These are phyloP conservation scores for Suillus subluteus DNA, from an alignment of 768 basidiomycete species.

Conservation along the genomic window DNA sequence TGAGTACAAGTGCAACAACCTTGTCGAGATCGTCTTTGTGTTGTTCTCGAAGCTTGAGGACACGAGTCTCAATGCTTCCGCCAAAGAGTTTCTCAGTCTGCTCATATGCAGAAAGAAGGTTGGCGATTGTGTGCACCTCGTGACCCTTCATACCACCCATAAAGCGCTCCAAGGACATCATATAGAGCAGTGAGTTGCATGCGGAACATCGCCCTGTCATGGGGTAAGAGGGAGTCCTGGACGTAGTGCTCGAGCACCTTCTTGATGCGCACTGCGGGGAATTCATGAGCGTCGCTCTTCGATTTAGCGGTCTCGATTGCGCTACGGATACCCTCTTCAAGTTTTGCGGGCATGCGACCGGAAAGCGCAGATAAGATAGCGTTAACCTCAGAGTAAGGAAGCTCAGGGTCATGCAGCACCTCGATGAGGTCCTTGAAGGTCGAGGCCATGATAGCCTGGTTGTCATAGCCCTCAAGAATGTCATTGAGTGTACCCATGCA, in stretches of 20 bases:
- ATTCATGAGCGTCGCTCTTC: conserved; percentile 78
- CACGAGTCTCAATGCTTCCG: conserved; percentile 91
- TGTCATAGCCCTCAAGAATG: conserved; percentile 96
- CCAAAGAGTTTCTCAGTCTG: conserved; percentile 92
- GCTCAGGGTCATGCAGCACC: conserved; percentile 80
- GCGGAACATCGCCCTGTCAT: conserved; percentile 82
- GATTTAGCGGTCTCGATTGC: conserved; percentile 76
- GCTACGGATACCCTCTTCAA: conserved; percentile 84
- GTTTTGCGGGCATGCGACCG: conserved; percentile 89
- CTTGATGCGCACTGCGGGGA: conserved; percentile 86
- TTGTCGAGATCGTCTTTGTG: conserved; percentile 91
- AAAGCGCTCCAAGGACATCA: conserved; percentile 80
- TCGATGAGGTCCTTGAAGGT: conserved; percentile 87
- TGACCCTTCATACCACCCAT: conserved; percentile 83
- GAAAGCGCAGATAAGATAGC: conserved; percentile 87
- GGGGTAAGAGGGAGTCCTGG: conserved; percentile 76
- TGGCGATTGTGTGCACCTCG: conserved; percentile 78
- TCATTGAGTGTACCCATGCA: conserved; percentile 81
- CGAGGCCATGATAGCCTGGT: conserved; percentile 85
- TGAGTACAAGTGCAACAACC: conserved; percentile 84
- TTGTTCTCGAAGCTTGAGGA: conserved; percentile 88
- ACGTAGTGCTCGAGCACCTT: conserved; percentile 86
- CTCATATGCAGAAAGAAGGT: conserved; percentile 77
- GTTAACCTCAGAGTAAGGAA: conserved; percentile 85
- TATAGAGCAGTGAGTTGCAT: conserved; percentile 69